Evolutionary conservation across 1,284 basidiomycete species (phyloP).

Genomic region (Macrocystidia cucumis): DNA sequence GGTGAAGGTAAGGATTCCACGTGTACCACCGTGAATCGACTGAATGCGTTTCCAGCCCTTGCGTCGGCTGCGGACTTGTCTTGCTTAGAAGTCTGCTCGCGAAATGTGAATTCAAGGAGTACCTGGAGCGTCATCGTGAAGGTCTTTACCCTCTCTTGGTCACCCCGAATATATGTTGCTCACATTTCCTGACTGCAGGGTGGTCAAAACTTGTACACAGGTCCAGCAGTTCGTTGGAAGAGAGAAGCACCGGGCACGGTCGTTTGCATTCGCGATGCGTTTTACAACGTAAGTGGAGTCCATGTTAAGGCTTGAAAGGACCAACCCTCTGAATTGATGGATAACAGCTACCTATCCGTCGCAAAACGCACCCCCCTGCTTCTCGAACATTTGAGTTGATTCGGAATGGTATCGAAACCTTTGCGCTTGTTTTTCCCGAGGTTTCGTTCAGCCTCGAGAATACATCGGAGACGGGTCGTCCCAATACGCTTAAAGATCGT

Average conservation of each 20-base stretch:
- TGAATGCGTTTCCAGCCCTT: conserved; percentile 43
- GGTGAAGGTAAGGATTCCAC: conserved; percentile 64
- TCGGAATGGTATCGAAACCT: conserved; percentile 62
- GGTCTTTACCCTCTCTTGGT: conserved; percentile 31
- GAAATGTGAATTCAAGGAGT: conserved; percentile 46
- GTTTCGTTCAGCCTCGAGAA: conserved; percentile 69
- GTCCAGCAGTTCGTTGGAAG: conserved; percentile 65
- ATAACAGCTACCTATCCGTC: conserved; percentile 68
- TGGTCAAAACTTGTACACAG: conserved; percentile 58
- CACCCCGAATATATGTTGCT: conserved; percentile 5
- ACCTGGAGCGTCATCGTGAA: conserved; percentile 73
- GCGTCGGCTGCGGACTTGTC: conserved; percentile 74
- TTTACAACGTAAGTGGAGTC: conserved; percentile 60
- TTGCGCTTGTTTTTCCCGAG: conserved; percentile 64
- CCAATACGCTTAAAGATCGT: conserved; percentile 29
- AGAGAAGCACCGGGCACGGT: conserved; percentile 69
- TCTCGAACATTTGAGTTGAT: conserved; percentile 55
- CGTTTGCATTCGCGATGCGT: conserved; percentile 78
- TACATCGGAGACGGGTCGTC: conserved; percentile 26
- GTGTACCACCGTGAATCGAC: conserved; percentile 2
- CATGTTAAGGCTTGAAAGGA: background rate
- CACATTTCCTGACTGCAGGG: conserved; percentile 32
- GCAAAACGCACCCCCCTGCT: conserved; percentile 55
- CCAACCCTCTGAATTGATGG: conserved; percentile 5
- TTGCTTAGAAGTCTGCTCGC: conserved; percentile 74